Percentiles rank a stretch among this genome's conserved stretches.
These are phyloP conservation scores for Phytophthora foliorum DNA, from an alignment of 352 stramenopile species.

Conservation along the genomic window DNA sequence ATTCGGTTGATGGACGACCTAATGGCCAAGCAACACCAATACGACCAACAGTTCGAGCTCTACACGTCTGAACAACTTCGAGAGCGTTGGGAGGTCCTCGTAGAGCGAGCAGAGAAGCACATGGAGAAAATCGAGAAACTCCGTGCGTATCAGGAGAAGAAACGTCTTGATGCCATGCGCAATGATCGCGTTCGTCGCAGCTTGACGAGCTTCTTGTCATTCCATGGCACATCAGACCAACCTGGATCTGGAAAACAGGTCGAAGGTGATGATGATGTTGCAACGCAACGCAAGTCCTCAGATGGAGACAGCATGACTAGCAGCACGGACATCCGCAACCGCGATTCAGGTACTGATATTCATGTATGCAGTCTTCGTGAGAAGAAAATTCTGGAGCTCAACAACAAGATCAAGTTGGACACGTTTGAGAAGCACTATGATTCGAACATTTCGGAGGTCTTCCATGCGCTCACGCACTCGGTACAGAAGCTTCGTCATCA, in stretches of 20 bases:
- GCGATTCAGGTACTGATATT: conserved; percentile 27
- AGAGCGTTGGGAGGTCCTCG: conserved; percentile 65
- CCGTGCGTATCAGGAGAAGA: conserved; percentile 59
- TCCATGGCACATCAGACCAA: conserved; percentile 28
- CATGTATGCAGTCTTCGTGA: conserved; percentile 59
- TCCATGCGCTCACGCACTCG: conserved; percentile 53
- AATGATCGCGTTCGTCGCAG: conserved; percentile 49
- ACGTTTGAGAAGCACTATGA: conserved; percentile 72
- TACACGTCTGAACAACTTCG: conserved; percentile 67
- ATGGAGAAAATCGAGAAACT: conserved; percentile 76
- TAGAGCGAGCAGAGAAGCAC: conserved; percentile 59
- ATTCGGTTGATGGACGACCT: conserved; percentile 64
- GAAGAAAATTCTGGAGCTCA: conserved; percentile 64
- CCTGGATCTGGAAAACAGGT: conserved; percentile 18
- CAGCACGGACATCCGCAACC: conserved; percentile 18
- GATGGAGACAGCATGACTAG: conserved; percentile 34
- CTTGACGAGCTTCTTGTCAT: conserved; percentile 43
- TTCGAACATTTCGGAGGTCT: conserved; percentile 68
- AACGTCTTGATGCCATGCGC: conserved; percentile 44
- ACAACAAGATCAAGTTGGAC: conserved; percentile 61
- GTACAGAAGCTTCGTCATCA: conserved; percentile 42
- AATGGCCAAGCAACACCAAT: conserved; percentile 53
- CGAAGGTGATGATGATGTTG: conserved; percentile 10
- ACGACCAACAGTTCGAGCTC: conserved; percentile 61
- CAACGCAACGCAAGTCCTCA: conserved; percentile 21